Conservation (phyloP, 1,284 basidiomycete genomes). For the Boletus calvinii region DNA sequence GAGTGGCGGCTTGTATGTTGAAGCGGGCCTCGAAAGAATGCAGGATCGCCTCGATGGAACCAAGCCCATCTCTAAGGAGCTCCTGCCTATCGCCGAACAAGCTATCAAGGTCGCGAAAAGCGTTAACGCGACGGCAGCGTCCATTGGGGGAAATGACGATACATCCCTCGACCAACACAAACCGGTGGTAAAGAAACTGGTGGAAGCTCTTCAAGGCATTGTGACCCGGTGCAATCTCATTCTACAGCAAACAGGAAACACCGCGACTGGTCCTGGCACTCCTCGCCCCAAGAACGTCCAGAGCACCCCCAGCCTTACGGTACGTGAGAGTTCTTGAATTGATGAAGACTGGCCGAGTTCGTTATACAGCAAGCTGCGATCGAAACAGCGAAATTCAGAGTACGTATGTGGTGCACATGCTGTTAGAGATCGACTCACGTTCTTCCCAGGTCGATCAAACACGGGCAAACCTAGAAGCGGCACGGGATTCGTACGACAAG, state of each 20-base stretch:
- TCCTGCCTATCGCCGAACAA: conserved; percentile 13
- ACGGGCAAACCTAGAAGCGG: conserved; percentile 17
- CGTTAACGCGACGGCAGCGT: conserved; percentile 2
- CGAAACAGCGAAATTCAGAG: conserved; percentile 9
- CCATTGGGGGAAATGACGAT: not conserved
- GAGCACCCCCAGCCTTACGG: not conserved
- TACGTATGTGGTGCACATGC: not conserved
- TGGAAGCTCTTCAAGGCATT: conserved; percentile 10
- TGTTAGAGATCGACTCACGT: not conserved
- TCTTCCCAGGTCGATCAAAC: conserved; percentile 19
- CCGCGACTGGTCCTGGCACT: conserved; percentile 16
- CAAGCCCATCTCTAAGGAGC: conserved; percentile 18
- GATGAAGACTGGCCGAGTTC: too few relatives aligned
- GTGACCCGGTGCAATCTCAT: conserved; percentile 24
- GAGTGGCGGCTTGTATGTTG: conserved; percentile 15
- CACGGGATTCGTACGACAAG: conserved; percentile 15
- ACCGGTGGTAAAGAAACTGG: conserved; percentile 8
- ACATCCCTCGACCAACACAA: not conserved
- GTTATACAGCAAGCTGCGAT: conserved; percentile 13
- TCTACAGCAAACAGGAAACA: conserved; percentile 16
- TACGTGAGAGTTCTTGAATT: not conserved
- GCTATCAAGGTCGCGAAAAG: conserved; percentile 1
- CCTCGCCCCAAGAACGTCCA: not conserved
- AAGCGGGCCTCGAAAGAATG: conserved; percentile 15
- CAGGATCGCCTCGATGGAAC: conserved; percentile 10